Evolutionary conservation across 148 eudicot species (phyloP).

Genomic region (Simmondsia chinensis): DNA sequence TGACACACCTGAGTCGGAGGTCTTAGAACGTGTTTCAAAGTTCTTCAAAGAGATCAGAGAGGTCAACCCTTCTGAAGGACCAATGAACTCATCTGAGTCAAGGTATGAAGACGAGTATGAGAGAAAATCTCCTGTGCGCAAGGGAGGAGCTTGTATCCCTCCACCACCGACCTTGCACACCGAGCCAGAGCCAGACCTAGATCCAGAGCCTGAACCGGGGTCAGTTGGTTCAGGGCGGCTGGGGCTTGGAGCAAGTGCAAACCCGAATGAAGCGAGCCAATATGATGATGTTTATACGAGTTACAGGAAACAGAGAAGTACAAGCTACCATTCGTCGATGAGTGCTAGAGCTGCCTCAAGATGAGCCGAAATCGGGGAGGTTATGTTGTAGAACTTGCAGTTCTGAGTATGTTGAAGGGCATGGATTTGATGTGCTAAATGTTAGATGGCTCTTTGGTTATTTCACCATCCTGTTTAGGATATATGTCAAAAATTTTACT

Average conservation of each 20-base stretch:
- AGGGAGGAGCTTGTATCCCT: slow-evolving; percentile 97
- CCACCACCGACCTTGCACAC: slow-evolving; percentile 75
- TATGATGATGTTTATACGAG: slow-evolving; percentile 91
- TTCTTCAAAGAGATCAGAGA: slow-evolving; percentile 92
- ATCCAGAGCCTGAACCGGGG: slow-evolving; percentile 44
- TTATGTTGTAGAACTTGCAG: too few species aligned
- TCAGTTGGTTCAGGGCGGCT: slow-evolving; percentile 61
- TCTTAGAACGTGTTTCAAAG: slow-evolving; percentile 77
- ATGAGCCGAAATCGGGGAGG: too few species aligned
- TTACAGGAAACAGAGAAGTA: slow-evolving; percentile 83
- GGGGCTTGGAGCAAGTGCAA: slow-evolving; percentile 80
- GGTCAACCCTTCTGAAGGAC: slow-evolving; percentile 90
- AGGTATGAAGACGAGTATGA: slow-evolving; percentile 61
- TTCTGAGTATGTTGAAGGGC: too few species aligned
- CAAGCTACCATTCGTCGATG: slow-evolving; percentile 75
- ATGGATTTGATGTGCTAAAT: too few species aligned
- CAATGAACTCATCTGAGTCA: slow-evolving; percentile 52
- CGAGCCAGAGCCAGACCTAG: slow-evolving; percentile 34
- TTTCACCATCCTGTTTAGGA: too few species aligned
- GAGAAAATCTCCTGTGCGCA: slow-evolving; percentile 63
- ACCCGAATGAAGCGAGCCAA: slow-evolving; percentile 72
- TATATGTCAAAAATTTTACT: too few species aligned
- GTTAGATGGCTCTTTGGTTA: too few species aligned
- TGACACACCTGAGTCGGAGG: slow-evolving; percentile 52
- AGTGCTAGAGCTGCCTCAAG: slow-evolving; percentile 66